Conservation (phyloP, 2,329 filamentous ascomycete genomes). For the Aspergillus neotritici region DNA sequence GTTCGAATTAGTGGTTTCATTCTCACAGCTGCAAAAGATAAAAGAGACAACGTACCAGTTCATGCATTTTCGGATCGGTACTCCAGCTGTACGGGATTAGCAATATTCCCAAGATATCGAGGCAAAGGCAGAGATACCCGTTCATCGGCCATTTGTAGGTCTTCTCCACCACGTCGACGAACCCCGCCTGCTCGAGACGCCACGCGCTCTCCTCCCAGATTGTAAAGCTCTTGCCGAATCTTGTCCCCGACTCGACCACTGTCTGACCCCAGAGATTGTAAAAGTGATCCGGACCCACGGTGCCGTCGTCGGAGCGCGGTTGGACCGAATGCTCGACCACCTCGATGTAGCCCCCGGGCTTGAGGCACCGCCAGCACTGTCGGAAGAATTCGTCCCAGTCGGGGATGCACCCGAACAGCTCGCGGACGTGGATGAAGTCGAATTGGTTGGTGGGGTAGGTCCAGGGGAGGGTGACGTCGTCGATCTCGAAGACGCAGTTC, state of each 20-base stretch:
- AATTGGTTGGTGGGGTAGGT: slow-evolving; percentile 32
- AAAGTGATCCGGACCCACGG: slow-evolving; percentile 14
- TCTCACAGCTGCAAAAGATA: too few relatives aligned
- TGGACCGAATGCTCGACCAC: slow-evolving; percentile 34
- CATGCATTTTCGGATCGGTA: slow-evolving; percentile 16
- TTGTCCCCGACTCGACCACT: slow-evolving; percentile 12
- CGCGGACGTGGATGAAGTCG: slow-evolving; percentile 45
- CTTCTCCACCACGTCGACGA: slow-evolving; percentile 21
- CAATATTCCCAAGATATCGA: neutral
- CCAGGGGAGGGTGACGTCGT: slow-evolving; percentile 37
- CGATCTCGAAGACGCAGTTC: slow-evolving; percentile 45
- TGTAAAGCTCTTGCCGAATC: slow-evolving; percentile 27
- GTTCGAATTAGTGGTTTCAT: neutral
- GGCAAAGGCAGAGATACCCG: slow-evolving; percentile 2
- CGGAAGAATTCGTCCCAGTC: slow-evolving; percentile 42
- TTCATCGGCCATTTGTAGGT: slow-evolving; percentile 22
- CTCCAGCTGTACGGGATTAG: slow-evolving; percentile 13
- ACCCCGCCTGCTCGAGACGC: slow-evolving; percentile 21
- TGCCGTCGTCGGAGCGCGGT: slow-evolving; percentile 16
- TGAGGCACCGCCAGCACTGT: slow-evolving; percentile 16
- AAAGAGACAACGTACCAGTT: slow-evolving; percentile 8
- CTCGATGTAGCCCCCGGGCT: slow-evolving; percentile 36
- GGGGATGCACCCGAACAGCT: slow-evolving; percentile 41
- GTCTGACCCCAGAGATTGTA: slow-evolving; percentile 15
- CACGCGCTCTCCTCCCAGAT: slow-evolving; percentile 20